phyloP scores from a whole-genome alignment of 208 protist species.

The Trypanosoma brucei region DNA sequence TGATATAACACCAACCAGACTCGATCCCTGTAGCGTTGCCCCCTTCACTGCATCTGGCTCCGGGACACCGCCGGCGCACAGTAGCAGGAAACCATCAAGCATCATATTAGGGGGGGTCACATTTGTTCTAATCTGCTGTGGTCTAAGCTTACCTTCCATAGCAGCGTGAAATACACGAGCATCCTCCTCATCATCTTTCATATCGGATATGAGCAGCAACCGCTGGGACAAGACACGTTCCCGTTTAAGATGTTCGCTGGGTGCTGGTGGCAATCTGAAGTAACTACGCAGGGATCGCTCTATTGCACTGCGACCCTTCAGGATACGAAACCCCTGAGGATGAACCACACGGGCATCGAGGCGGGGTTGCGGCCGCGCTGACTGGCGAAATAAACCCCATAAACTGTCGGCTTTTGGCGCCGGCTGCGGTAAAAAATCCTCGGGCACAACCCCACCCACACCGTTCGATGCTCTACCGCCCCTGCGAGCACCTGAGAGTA shows the following conservation, averaged over 20 bases:
- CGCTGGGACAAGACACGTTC: conserved; percentile 28
- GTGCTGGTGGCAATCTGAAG: conserved; percentile 81
- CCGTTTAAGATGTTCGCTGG: conserved; percentile 28
- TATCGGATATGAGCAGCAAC: conserved; percentile 37
- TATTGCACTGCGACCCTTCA: conserved; percentile 63
- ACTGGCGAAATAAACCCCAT: conserved; percentile 10
- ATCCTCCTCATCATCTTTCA: conserved; percentile 31
- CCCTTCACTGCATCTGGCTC: conserved; percentile 63
- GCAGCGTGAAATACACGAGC: conserved; percentile 27
- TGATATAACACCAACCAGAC: conserved; percentile 49
- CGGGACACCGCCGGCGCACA: conserved; percentile 54
- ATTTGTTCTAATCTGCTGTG: not conserved
- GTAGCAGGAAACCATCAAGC: conserved; percentile 79
- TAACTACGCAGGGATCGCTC: conserved; percentile 82
- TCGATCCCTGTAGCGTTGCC: conserved; percentile 65
- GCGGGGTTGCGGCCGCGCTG: conserved; percentile 3
- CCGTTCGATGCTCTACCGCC: not conserved
- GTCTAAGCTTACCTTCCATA: not conserved
- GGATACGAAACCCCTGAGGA: conserved; percentile 82
- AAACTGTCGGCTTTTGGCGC: not conserved
- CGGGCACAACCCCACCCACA: conserved; percentile 7
- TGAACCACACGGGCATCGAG: conserved; percentile 47
- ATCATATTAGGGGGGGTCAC: conserved; percentile 26
- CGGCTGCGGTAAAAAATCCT: not conserved
- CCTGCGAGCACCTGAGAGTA: not conserved